Percentiles rank a stretch among this genome's conserved stretches.
These are phyloP conservation scores for Quambalaria eucalypti DNA, from an alignment of 1,284 basidiomycete species.

Conservation along the genomic window DNA sequence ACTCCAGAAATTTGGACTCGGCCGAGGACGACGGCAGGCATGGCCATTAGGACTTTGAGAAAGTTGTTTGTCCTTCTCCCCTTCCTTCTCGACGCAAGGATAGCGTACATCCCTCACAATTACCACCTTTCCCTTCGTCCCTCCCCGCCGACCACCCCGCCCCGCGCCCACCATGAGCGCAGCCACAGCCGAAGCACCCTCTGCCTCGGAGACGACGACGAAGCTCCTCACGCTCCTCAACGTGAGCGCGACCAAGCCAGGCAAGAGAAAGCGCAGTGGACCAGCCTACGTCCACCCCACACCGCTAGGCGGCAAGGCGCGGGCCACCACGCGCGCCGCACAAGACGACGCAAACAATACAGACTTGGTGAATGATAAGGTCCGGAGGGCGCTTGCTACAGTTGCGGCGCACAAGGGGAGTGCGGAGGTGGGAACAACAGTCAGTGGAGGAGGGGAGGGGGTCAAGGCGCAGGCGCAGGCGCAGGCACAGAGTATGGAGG, in stretches of 20 bases:
- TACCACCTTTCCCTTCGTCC: neutral
- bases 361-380: neutral
- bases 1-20: no score
- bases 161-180: no score
- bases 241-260: constrained; percentile 62
- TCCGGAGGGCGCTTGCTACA: neutral
- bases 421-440: constrained; percentile 10
- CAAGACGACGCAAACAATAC: neutral
- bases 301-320: constrained; percentile 1
- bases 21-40: no score
- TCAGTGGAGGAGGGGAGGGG: no score
- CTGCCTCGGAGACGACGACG: neutral
- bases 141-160: no score
- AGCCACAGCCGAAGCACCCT: no score
- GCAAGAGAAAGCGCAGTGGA: constrained; percentile 50
- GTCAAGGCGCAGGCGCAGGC: neutral
- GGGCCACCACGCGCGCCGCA: constrained; percentile 8
- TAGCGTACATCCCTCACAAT: neutral
- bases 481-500: constrained; percentile 1
- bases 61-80: no score
- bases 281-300: constrained; percentile 28
- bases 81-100: no score
- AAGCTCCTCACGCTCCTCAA: constrained; percentile 84
- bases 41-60: no score
- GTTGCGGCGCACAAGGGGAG: constrained; percentile 4